Evolutionary conservation across 1,284 basidiomycete genomes (phyloP), one percentile per base, ranked within the genome.

Genomic region (Trichosporon coremiiforme): DNA sequence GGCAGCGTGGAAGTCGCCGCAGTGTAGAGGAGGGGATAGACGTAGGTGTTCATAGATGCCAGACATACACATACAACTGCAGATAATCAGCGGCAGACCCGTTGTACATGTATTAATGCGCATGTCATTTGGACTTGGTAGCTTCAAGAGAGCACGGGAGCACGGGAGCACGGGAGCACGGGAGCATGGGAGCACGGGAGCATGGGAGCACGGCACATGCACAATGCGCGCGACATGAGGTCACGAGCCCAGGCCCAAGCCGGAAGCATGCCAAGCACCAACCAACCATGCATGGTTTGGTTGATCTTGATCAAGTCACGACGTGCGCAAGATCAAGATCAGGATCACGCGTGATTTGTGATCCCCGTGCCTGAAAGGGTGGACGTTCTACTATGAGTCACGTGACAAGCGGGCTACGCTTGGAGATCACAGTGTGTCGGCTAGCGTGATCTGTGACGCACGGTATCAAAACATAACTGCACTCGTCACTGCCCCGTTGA

Each of bases 1-100:
- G 67, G 67, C 15, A 62, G 62, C 57, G 29, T 68, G 33, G 67
- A 68, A 33, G 67, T 68, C 33, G 67, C 62, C 17, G 41, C 38
- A 22, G 60, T 45, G 31, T 67, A 64, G 55, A n/a, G n/a, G n/a
- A 29, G 13, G 10, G 17, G 15, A 8, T 10, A 31, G 25, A 33
- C 15, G 29, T n/a, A n/a, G n/a, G n/a, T n/a, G 6, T 10, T 10
- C 29, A 33, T 60, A 60, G 57, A 60, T 60, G 57, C 35, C 57
- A 15, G 17, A 35, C 25, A 33, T n/a, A 60, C 7, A 33, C 57
- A 60, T 53, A 53, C 47, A 53, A 22, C 47, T 53, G 20, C 47
- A 53, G 47, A 22, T 53, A 53, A 53, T 53, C 20, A 20, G 47
- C 47, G 47, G 47, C 47, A 22, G 47, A 53, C 20, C 47, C 47